Evolutionary conservation across 495 filamentous ascomycete species (phyloP), one percentile per base, ranked within the genome.

Genomic region (Penicillium waksmanii): DNA sequence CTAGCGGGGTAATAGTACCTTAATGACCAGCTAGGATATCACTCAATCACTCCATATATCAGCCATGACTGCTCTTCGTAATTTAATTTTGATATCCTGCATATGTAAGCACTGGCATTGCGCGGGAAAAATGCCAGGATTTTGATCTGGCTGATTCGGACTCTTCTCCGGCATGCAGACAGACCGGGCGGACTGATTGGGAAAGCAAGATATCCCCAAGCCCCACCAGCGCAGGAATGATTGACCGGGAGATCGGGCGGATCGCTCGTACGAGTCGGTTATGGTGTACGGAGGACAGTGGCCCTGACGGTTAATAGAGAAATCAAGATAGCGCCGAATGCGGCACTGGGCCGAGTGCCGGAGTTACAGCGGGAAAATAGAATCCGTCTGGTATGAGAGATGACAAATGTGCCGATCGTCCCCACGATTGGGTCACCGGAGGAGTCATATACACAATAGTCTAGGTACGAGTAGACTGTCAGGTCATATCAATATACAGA

Each of bases 321-420:
- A 31, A 31, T 31, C 27, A 31, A 31, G 27, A 31, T 31, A 8
- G 27, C 27, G 56, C 67, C 67, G 67, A 62, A 67, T 68, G 59
- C 65, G 71, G 68, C 59, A 23, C 53, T 61, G 64, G 57, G 52
- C 66, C 66, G 64, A 66, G 56, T 43, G 42, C 60, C 64, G 60
- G 64, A 63, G 27, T 51, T 60, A 60, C 49, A 46, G 48, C 73
- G 72, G 75, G 72, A 75, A 78, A 76, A 78, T 71, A 73, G 66
- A 75, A 75, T 74, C 75, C 75, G 75, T 71, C 66, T 71, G 68
- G 66, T 69, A 65, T 58, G 61, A 63, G 51, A 56, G 66, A 74
- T 77, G 75, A 75, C 73, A 76, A 78, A 77, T 71, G 53, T 55
- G 74, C 70, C 70, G 71, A 77, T 78, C 74, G 55, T 66, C 66